Evolutionary conservation across 1,284 basidiomycete species (phyloP), one percentile per base, ranked within the genome.

Genomic region (Cryptococcus wingfieldii): DNA sequence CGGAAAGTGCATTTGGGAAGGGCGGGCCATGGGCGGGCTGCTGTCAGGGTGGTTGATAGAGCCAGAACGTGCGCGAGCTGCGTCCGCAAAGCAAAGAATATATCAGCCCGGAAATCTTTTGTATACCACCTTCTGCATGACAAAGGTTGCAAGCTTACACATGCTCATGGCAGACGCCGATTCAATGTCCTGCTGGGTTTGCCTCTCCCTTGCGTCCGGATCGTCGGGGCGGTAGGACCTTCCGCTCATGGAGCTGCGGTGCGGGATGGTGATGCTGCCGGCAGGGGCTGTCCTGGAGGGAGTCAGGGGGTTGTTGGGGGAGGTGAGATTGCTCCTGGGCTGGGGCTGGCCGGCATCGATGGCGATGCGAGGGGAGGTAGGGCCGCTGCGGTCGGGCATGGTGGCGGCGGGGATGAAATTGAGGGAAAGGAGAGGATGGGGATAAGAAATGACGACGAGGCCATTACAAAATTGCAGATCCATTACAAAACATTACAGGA

Each of bases 161-260:
- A 62, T 62, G 54, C 54, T 56, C 60, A 62, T 62, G 54, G 51
- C 54, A 55, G 56, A 59, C n/a, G 60, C 60, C 14, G 57, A 59
- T 38, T 62, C 60, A 19, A 62, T 62, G 27, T 62, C 60, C 55
- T 62, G 60, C 53, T 62, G 60, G 51, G 55, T 62, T 50, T 62
- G 60, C 38, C 60, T 59, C 53, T 57, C 55, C 39, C 60, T 56
- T 10, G 60, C 60, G 34, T 62, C 60, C 16, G 51, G 49, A 50
- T 62, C 60, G 38, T 62, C 53, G 12, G 37, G 34, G 23, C 50
- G n/a, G 42, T 56, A 51, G 38, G 51, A 54, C 31, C 57, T 43
- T 9, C 49, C 48, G 19, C 41, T 46, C 19, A 51, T 50, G 2
- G 53, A 55, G 25, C 50, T 46, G 5, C 60, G 54, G 43, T 62